Evolutionary conservation across 305 asterid genomes (phyloP).

Genomic region (Fraxinus dipetala): DNA sequence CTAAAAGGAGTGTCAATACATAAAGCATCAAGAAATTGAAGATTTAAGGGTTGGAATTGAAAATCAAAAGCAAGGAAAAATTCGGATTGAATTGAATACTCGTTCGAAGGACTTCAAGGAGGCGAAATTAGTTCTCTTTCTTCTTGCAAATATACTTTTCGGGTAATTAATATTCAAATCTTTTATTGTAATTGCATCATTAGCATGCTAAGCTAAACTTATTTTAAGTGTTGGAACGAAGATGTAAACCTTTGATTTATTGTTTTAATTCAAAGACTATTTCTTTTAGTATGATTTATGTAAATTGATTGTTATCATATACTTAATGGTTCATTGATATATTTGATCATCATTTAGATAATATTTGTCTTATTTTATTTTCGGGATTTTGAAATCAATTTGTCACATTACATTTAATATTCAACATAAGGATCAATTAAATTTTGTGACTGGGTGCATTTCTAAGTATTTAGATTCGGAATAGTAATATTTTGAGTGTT

Average conservation of each 20-base stretch:
- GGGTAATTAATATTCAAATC: background rate
- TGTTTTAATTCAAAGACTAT: background rate
- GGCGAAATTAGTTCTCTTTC: background rate
- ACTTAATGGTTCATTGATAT: background rate
- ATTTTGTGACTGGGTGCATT: background rate
- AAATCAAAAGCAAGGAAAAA: background rate
- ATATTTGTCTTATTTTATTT: background rate
- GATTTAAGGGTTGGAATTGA: background rate
- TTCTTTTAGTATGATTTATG: background rate
- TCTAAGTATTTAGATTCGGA: background rate
- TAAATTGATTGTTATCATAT: background rate
- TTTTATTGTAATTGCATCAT: background rate
- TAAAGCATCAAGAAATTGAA: background rate
- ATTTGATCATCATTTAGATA: background rate
- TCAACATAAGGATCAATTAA: background rate
- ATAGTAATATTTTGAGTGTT: background rate
- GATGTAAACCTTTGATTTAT: background rate
- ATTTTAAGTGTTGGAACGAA: background rate
- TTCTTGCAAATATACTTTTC: background rate
- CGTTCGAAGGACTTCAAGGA: background rate
- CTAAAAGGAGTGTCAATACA: background rate
- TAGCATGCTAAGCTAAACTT: background rate
- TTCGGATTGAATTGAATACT: background rate
- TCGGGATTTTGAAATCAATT: background rate
- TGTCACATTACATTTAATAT: background rate